phyloP scores from a whole-genome alignment of 2,329 filamentous ascomycete genomes.

The Aspergillus costaricaensis region DNA sequence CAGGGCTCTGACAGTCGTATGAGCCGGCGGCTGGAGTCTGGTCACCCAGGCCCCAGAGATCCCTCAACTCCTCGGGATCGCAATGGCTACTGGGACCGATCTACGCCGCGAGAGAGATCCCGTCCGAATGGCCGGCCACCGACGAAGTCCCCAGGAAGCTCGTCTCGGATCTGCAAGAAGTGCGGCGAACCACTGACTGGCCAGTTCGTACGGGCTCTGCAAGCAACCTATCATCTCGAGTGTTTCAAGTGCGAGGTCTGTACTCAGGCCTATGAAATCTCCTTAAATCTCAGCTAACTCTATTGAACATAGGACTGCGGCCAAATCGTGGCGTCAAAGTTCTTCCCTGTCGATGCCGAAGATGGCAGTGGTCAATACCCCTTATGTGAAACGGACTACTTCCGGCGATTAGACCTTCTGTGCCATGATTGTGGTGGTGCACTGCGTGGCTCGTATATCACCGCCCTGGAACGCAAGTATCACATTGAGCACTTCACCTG shows the following conservation, averaged over 20 bases:
- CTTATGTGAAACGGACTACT: constrained; percentile 97
- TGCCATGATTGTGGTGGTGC: constrained; percentile 92
- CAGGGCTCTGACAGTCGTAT: constrained; percentile 33
- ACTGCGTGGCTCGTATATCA: constrained; percentile 95
- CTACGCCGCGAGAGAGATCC: constrained; percentile 38
- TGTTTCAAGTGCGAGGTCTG: constrained; percentile 96
- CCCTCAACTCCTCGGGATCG: constrained; percentile 31
- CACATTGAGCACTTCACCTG: constrained; percentile 99
- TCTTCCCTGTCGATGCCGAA: constrained; percentile 94
- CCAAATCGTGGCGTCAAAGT: constrained; percentile 96
- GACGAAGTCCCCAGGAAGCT: constrained; percentile 40
- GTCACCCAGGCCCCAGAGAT: constrained; percentile 23
- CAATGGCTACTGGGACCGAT: constrained; percentile 34
- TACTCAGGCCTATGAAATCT: constrained; percentile 21
- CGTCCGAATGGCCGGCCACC: constrained; percentile 39
- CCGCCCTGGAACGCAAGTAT: constrained; percentile 94
- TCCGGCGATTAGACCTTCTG: constrained; percentile 83
- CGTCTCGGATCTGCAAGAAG: constrained; percentile 70
- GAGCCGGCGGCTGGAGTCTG: constrained; percentile 35
- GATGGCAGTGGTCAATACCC: constrained; percentile 83
- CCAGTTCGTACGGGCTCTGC: constrained; percentile 91
- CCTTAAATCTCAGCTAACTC: constrained; percentile 22
- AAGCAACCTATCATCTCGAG: constrained; percentile 93
- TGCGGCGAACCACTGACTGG: constrained; percentile 85
- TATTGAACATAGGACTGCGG: constrained; percentile 74